Base-by-base conservation (phyloP, 176 grass and related monocot species). In the Carex littledalei region DNA sequence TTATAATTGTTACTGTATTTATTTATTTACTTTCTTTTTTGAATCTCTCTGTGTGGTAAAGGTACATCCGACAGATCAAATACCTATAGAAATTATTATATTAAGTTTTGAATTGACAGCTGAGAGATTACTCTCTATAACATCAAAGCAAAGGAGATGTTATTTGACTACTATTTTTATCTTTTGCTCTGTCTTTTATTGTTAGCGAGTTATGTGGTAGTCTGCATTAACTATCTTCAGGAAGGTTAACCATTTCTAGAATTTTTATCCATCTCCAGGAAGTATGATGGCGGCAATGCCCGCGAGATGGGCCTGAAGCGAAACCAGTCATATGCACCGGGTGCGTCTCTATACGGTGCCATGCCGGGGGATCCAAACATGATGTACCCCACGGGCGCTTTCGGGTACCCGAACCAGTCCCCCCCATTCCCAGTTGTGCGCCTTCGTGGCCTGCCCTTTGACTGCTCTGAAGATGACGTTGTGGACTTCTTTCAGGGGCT, bases 381-480 rank as follows among this genome's bases (percentile, higher is more conserved):
- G 80, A 83, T 83, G 80, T 83, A 83, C 80, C 60, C 80, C 49
- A n/a, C 62, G 0, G 80, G 61, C 11, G 2, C 86, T 45, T 87
- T 63, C 45, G 86, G 80, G 50, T 87, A 84, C 50, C 29, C 78
- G 4, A 79, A 82, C 24, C 79, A 87, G 81, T 22, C 79, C 20
- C 86, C 79, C 24, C 43, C 66, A 39, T 90, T 90, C 57, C 89
- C 89, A 12, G 89, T 76, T 70, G 89, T 90, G 22, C 59, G 85
- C 5, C 57, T 90, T 37, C 82, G 89, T 65, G 89, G 89, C 55
- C 85, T 90, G 26, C 89, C 85, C n/a, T 90, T 87, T 63, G 86
- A 90, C 37, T 87, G 85, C 62, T 57, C 86, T 11, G 89, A 90
- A 69, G 18, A 35, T 62, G 89, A 90, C 34, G 74, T 90, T 21